A percentile compares a stretch with the other conserved stretches of the same genome.
These are phyloP conservation scores for Casuarina glauca DNA, from an alignment of 306 rosid genomes.

Conservation along the genomic window DNA sequence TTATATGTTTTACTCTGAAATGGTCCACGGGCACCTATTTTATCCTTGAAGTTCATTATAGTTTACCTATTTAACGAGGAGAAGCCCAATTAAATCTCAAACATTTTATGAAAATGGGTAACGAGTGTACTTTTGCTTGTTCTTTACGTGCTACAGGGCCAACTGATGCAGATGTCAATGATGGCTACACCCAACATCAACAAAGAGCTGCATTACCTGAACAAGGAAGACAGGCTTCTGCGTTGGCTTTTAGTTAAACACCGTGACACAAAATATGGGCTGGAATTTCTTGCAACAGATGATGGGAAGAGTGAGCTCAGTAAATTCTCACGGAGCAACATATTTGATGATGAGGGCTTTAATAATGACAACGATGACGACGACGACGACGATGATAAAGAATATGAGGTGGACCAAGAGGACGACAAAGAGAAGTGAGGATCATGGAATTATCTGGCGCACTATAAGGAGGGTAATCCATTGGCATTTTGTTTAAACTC, in stretches of 20 bases:
- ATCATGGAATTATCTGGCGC: neutral
- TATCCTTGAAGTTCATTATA: neutral
- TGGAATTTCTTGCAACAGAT: slow-evolving; percentile 46
- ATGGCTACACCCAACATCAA: slow-evolving; percentile 88
- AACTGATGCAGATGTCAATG: slow-evolving; percentile 89
- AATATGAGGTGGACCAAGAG: slow-evolving; percentile 30
- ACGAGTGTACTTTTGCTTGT: neutral
- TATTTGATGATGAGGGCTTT: neutral
- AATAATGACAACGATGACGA: slow-evolving; percentile 32
- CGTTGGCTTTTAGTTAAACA: slow-evolving; percentile 89
- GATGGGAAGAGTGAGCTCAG: slow-evolving; percentile 35
- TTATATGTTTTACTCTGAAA: too few species aligned
- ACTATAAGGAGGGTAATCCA: too few species aligned
- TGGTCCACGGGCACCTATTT: too few species aligned
- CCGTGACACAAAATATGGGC: slow-evolving; percentile 45
- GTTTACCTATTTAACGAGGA: neutral
- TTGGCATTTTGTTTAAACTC: slow-evolving; percentile 11
- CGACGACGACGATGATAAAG: slow-evolving; percentile 35
- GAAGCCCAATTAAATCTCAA: neutral
- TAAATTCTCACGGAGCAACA: slow-evolving; percentile 15
- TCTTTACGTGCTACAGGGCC: slow-evolving; percentile 55
- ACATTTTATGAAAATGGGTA: neutral
- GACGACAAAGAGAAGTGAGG: slow-evolving; percentile 21
- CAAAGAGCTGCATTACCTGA: slow-evolving; percentile 91
- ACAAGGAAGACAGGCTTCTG: slow-evolving; percentile 83